Conservation (phyloP, 1,284 basidiomycete genomes). For the Rhodotorula sp. region DNA sequence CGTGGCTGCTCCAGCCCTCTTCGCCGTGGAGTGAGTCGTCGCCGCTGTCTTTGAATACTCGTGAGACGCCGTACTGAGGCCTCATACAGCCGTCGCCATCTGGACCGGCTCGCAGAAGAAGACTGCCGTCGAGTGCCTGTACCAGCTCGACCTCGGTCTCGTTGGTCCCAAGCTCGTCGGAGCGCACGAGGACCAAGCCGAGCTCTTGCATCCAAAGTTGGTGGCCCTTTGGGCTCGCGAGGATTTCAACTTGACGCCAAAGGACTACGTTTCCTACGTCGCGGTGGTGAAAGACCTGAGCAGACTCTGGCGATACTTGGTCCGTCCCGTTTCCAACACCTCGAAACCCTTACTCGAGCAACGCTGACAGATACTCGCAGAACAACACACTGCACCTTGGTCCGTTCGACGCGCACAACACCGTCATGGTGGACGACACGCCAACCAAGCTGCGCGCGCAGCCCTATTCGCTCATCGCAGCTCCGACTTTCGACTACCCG, state of each 20-base stretch:
- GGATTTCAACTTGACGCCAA: constrained; percentile 19
- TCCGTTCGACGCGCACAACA: constrained; percentile 8
- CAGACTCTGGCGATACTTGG: constrained; percentile 24
- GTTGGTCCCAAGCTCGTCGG: constrained; percentile 19
- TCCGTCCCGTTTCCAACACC: neutral
- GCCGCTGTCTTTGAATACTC: too few species aligned
- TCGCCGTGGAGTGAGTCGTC: constrained; percentile 28
- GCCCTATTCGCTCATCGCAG: constrained; percentile 24
- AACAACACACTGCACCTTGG: neutral
- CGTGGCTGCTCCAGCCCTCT: constrained; percentile 21
- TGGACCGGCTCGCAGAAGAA: constrained; percentile 31
- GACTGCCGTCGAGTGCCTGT: constrained; percentile 29
- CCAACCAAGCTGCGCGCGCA: constrained; percentile 31
- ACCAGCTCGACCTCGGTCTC: constrained; percentile 31
- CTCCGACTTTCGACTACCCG: constrained; percentile 33
- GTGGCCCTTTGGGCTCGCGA: constrained; percentile 35
- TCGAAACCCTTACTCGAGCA: too few species aligned
- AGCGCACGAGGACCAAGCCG: constrained; percentile 10
- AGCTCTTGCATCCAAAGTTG: constrained; percentile 33
- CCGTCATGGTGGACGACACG: constrained; percentile 37
- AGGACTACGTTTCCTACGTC: constrained; percentile 28
- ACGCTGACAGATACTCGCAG: neutral
- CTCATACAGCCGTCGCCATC: constrained; percentile 24
- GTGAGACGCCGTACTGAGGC: too few species aligned
- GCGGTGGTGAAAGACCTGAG: constrained; percentile 30